Base-by-base conservation (phyloP, 1,139 yeast species). In the Nadsonia starkeyi-henricii region DNA sequence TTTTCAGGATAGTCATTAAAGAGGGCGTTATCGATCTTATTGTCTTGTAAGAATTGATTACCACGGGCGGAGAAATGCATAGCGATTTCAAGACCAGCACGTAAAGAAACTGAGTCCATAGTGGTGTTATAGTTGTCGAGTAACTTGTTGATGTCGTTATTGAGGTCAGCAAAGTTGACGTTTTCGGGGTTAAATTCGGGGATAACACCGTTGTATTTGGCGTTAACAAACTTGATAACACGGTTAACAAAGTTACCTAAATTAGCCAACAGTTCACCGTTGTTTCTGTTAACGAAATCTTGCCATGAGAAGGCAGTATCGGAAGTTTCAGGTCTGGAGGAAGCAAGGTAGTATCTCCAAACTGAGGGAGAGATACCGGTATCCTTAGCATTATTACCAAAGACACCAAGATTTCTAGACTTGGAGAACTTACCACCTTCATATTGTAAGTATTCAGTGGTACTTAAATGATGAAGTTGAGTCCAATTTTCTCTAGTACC, bases 401-500 rank as follows among this genome's bases (percentile, higher is more conserved):
- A 91, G 28, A 91, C 99, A 67, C 99, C 99, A 52, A 91, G 77
- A 57, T 93, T 93, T 69, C 98, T 80, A 26, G 96, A 85, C 69
- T 91, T 91, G 53, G 97, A 89, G 70, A 91, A 91, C 67, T 93
- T 91, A 54, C 98, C 98, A 53, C 93, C 94, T 71, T 91, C 98
- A 63, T 91, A 91, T 67, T 91, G 97, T 61, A 91, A 74, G 63
- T 91, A 91, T 69, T 91, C 99, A 17, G 99, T 91, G 47, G 98
- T 89, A 62, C 81, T 85, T 57, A 91, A 69, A 65, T 89, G 96
- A 62, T 86, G 86, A 57, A 89, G 74, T 77, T 78, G 81, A 52
- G 96, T 89, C 97, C 97, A 91, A 45, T 73, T 62, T 52, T 89
- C 93, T 26, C 74, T 70, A 20, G 98, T 89, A 66, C 97, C 99